A percentile compares a stretch with the other conserved stretches of the same genome.
phyloP scores from a whole-genome alignment of 2,329 filamentous ascomycete genomes.

The Metarhizium robertsii region DNA sequence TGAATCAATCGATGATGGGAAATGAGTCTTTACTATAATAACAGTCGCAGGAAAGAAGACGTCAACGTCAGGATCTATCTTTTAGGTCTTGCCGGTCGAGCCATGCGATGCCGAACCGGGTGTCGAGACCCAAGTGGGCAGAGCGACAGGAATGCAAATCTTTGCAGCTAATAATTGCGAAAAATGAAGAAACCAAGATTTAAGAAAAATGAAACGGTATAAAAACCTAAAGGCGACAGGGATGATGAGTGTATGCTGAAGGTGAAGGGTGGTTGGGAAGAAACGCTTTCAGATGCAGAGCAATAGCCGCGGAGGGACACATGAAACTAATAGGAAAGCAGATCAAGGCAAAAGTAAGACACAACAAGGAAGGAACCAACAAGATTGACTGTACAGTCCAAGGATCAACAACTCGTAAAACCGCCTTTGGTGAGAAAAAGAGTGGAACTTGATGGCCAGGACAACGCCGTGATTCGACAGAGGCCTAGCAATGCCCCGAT shows the following conservation, averaged over 20 bases:
- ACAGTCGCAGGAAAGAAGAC: not conserved
- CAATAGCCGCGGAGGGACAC: not conserved
- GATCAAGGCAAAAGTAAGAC: not conserved
- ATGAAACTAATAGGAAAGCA: not conserved
- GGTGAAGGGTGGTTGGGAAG: not conserved
- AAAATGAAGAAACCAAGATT: not conserved
- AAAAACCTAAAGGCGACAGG: not conserved
- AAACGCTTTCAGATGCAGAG: not conserved
- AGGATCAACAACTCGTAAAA: not conserved
- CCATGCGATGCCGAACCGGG: not conserved
- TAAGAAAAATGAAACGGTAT: not conserved
- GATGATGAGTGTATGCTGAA: not conserved
- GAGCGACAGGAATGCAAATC: not conserved
- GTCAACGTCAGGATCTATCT: not conserved
- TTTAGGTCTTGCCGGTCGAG: not conserved
- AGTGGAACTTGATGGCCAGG: not conserved
- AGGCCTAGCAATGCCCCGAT: not conserved
- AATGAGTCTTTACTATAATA: not conserved
- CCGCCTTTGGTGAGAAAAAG: not conserved
- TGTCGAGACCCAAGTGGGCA: not conserved
- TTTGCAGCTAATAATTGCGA: not conserved
- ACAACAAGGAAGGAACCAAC: not conserved
- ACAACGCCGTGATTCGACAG: not conserved
- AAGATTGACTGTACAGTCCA: not conserved
- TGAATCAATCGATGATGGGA: not conserved